Conservation (phyloP, 139 green algal species). For the Penium margaritaceum region DNA sequence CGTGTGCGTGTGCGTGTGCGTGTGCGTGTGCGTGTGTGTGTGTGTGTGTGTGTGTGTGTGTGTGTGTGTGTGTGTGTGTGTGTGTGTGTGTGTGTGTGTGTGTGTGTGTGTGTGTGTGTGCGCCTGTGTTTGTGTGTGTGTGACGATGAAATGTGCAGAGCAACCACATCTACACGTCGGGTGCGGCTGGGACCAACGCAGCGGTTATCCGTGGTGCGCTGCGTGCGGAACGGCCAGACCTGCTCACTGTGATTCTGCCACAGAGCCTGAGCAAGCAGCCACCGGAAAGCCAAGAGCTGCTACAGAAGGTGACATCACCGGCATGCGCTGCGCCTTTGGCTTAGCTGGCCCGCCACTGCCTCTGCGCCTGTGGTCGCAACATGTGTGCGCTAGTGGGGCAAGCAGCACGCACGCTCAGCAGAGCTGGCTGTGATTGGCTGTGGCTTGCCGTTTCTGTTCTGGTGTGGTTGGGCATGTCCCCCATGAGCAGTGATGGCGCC, state of each 20-base stretch:
- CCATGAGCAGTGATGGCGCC: no score
- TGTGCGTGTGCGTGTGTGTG: neutral
- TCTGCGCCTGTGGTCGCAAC: no score
- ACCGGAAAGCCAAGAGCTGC: conserved; percentile 82
- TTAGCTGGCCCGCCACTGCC: no score
- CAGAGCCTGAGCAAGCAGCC: conserved; percentile 75
- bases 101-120: neutral
- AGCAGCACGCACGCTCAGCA: no score
- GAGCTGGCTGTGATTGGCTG: no score
- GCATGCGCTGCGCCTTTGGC: no score
- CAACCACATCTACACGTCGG: conserved; percentile 95
- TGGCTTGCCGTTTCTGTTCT: no score
- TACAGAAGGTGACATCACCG: conserved; percentile 58
- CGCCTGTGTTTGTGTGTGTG: neutral
- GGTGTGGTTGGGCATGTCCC: no score
- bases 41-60: neutral
- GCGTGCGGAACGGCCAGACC: conserved; percentile 78
- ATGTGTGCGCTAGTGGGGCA: no score
- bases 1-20: neutral
- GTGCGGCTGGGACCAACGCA: conserved; percentile 91
- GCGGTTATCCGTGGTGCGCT: conserved; percentile 92
- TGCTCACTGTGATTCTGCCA: conserved; percentile 92
- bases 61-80: neutral
- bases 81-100: neutral
- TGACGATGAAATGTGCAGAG: conserved; percentile 33